phyloP scores from a whole-genome alignment of 768 basidiomycete species.

The Kwoniella dejecticola region DNA sequence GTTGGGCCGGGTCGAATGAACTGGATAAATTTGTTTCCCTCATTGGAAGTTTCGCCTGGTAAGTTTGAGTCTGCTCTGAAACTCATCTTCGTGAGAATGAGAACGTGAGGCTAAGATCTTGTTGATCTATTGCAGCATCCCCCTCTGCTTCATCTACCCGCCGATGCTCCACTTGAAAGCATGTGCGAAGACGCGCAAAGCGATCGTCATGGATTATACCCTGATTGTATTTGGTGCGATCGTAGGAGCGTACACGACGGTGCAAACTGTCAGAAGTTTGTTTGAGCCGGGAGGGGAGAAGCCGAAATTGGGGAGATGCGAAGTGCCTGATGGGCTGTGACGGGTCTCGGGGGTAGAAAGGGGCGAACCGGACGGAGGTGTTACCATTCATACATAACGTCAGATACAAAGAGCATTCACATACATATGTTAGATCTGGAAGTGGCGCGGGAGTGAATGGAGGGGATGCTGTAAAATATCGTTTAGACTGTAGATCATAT shows the following conservation, averaged over 20 bases:
- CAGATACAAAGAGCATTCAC: too few species aligned
- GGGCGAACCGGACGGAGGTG: too few species aligned
- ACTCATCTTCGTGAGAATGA: constrained; percentile 10
- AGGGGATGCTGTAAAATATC: background rate
- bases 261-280: constrained; percentile 77
- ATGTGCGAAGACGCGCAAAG: constrained; percentile 67
- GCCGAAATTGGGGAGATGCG: constrained; percentile 56
- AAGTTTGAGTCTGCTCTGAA: constrained; percentile 46
- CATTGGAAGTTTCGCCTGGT: constrained; percentile 93
- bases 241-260: constrained; percentile 76
- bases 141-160: constrained; percentile 91
- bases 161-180: constrained; percentile 82
- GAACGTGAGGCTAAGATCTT: background rate
- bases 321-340: constrained; percentile 25
- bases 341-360: too few species aligned
- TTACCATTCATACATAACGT: too few species aligned
- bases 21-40: constrained; percentile 95
- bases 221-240: constrained; percentile 74
- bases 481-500: background rate
- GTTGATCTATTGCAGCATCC: constrained; percentile 64
- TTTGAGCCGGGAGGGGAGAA: constrained; percentile 59
- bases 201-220: constrained; percentile 69
- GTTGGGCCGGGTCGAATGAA: constrained; percentile 77
- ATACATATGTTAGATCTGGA: too few species aligned
- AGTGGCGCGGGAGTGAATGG: background rate